Percentiles rank a stretch among this genome's conserved stretches.
Evolutionary conservation across 139 green algal genomes (phyloP).

Genomic region (Mychonastes homosphaera): DNA sequence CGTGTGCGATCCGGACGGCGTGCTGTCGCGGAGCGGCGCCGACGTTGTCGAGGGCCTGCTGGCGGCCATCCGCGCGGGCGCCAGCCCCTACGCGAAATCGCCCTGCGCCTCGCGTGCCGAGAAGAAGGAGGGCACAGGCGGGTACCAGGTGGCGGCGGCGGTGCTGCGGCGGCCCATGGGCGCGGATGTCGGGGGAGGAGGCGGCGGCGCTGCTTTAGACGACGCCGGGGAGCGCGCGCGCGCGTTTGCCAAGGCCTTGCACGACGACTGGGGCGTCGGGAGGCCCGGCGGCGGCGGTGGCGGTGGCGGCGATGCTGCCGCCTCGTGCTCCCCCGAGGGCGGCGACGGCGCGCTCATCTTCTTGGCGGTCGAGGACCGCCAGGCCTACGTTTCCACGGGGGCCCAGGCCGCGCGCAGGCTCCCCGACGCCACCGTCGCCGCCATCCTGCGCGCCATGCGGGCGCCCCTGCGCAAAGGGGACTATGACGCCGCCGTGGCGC

Average conservation of each 20-base stretch:
- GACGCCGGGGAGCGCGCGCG: conserved; percentile 15
- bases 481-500: conserved; percentile 38
- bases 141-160: conserved; percentile 50
- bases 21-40: conserved; percentile 20
- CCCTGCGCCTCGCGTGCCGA: too few relatives aligned
- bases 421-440: conserved; percentile 13
- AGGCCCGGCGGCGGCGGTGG: conserved; percentile 35
- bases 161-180: conserved; percentile 38
- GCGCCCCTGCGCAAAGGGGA: conserved; percentile 26
- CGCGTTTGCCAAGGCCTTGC: conserved; percentile 36
- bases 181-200: not conserved
- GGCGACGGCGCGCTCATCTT: conserved; percentile 55
- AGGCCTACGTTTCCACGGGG: conserved; percentile 39
- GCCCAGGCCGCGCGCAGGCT: conserved; percentile 16
- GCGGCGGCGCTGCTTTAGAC: too few relatives aligned
- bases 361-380: conserved; percentile 29
- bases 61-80: conserved; percentile 28
- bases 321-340: too few relatives aligned
- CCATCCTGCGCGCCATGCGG: conserved; percentile 30
- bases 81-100: conserved; percentile 23
- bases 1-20: conserved; percentile 36
- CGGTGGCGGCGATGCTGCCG: too few relatives aligned
- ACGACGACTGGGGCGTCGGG: conserved; percentile 52
- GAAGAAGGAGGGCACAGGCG: too few relatives aligned
- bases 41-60: conserved; percentile 41